These are phyloP conservation scores for Acacia acuminata DNA, from an alignment of 306 rosid species.

Conservation along the genomic window DNA sequence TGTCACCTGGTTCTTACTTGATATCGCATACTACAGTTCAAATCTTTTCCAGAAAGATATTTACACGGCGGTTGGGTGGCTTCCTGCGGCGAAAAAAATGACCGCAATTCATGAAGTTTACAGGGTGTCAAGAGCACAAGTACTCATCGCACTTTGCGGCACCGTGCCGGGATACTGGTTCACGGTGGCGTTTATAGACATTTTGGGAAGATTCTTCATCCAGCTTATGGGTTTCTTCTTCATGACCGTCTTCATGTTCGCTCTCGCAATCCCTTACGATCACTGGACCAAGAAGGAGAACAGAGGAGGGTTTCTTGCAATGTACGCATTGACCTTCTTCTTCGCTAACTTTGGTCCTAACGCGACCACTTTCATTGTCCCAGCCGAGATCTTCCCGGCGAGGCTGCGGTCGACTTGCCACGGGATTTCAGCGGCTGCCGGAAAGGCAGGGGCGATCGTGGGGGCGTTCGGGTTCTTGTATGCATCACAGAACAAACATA, in stretches of 20 bases:
- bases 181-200: slow-evolving; percentile 46
- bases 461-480: slow-evolving; percentile 57
- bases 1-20: slow-evolving; percentile 47
- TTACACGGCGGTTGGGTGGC: slow-evolving; percentile 49
- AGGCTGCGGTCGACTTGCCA: slow-evolving; percentile 52
- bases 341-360: slow-evolving; percentile 62
- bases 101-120: slow-evolving; percentile 47
- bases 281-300: slow-evolving; percentile 38
- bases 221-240: slow-evolving; percentile 48
- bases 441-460: slow-evolving; percentile 46
- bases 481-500: slow-evolving; percentile 41
- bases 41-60: slow-evolving; percentile 56
- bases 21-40: slow-evolving; percentile 48
- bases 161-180: slow-evolving; percentile 57
- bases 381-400: slow-evolving; percentile 38
- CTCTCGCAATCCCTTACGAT: slow-evolving; percentile 13
- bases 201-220: slow-evolving; percentile 41
- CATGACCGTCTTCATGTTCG: slow-evolving; percentile 51
- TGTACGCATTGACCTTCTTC: slow-evolving; percentile 50
- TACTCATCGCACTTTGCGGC: slow-evolving; percentile 49
- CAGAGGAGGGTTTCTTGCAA: slow-evolving; percentile 34
- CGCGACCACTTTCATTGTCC: slow-evolving; percentile 36
- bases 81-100: slow-evolving; percentile 38
- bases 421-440: slow-evolving; percentile 40
- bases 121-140: slow-evolving; percentile 50